Conservation (phyloP, 345 rosid species). For the Excoecaria agallocha region DNA sequence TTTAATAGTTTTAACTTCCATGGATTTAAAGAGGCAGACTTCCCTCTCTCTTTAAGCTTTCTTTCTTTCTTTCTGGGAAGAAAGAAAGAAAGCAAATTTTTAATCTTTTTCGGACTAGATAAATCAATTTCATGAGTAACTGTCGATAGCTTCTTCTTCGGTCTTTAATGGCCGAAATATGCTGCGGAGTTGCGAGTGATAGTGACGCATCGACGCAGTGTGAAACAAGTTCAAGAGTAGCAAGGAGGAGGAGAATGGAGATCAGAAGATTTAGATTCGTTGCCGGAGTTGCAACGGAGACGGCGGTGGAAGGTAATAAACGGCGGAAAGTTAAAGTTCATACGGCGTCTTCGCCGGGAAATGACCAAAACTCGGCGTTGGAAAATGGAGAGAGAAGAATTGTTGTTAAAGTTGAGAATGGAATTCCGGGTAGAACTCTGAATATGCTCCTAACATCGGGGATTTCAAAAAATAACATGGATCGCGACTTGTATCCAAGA, state of each 20-base stretch:
- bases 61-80: neutral
- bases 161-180: constrained; percentile 55
- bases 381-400: constrained; percentile 7
- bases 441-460: constrained; percentile 2
- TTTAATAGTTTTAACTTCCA: too few species aligned
- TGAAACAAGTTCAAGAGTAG: constrained; percentile 41
- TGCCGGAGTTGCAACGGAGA: constrained; percentile 18
- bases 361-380: constrained; percentile 20
- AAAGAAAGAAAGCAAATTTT: neutral
- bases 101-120: too few species aligned
- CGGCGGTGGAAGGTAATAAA: constrained; percentile 26
- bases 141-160: neutral
- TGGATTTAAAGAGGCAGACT: neutral
- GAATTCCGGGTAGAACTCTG: constrained; percentile 9
- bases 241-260: constrained; percentile 69
- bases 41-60: neutral
- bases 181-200: constrained; percentile 50
- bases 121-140: too few species aligned
- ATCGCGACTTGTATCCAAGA: constrained; percentile 34
- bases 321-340: constrained; percentile 39
- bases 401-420: neutral
- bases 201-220: constrained; percentile 29
- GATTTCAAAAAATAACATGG: neutral
- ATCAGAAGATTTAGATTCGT: constrained; percentile 52
- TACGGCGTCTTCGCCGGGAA: neutral